Conservation (phyloP, 371 early-diverging fungal genomes). For the Blastocladiella emersonii region DNA sequence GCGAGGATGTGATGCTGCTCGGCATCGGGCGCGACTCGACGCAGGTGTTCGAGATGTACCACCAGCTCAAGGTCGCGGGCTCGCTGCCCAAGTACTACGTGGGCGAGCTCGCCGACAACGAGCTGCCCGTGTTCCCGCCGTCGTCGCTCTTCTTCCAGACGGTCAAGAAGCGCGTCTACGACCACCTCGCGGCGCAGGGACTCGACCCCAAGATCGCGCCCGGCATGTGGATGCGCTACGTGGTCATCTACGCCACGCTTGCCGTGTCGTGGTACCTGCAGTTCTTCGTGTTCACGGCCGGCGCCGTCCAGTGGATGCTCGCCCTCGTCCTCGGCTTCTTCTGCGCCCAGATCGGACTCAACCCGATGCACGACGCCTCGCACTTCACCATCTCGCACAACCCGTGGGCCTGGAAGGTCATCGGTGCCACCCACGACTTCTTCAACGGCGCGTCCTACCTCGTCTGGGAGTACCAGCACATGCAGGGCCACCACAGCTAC, state of each 20-base stretch:
- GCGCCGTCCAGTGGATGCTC: slow-evolving; percentile 21
- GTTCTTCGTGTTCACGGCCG: slow-evolving; percentile 21
- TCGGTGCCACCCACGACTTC: slow-evolving; percentile 42
- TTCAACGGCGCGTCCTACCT: slow-evolving; percentile 39
- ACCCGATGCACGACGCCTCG: slow-evolving; percentile 40
- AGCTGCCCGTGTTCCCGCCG: slow-evolving; percentile 35
- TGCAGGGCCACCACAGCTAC: slow-evolving; percentile 43
- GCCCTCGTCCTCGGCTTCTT: slow-evolving; percentile 31
- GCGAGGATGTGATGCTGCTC: slow-evolving; percentile 44
- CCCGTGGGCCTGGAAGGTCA: slow-evolving; percentile 32
- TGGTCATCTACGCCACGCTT: slow-evolving; percentile 21
- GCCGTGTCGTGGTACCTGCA: slow-evolving; percentile 24
- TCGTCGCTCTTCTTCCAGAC: slow-evolving; percentile 27
- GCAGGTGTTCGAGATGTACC: slow-evolving; percentile 43
- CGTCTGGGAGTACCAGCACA: slow-evolving; percentile 43
- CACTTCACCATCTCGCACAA: slow-evolving; percentile 37
- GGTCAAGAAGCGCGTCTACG: slow-evolving; percentile 17
- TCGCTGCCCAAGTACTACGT: slow-evolving; percentile 29
- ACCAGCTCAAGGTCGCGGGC: slow-evolving; percentile 23
- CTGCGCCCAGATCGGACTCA: slow-evolving; percentile 33
- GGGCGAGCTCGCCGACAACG: slow-evolving; percentile 23
- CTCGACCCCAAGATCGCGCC: slow-evolving; percentile 11
- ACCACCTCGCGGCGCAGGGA: slow-evolving; percentile 6
- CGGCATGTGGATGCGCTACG: slow-evolving; percentile 26
- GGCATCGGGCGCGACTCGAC: slow-evolving; percentile 52